These are phyloP conservation scores for Chytridium lagenaria DNA, from an alignment of 371 early-diverging fungal genomes.

Conservation along the genomic window DNA sequence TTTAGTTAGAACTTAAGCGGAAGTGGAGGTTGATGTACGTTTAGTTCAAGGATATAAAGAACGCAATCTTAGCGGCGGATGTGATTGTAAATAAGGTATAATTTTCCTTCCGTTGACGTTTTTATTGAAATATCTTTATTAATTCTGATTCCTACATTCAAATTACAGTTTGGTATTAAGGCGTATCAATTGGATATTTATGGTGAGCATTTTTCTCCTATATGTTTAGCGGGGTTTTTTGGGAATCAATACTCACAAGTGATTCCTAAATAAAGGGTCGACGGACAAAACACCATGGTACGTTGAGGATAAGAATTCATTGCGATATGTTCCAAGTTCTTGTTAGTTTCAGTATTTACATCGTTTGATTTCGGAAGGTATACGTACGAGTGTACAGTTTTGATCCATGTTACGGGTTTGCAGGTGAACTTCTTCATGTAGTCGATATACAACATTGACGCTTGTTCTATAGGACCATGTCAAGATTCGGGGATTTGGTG, in stretches of 20 bases:
- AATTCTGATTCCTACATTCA: no score
- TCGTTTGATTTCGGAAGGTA: no score
- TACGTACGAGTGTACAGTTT: conserved; percentile 15
- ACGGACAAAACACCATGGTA: conserved; percentile 21
- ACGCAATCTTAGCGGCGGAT: conserved; percentile 27
- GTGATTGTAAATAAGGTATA: conserved; percentile 30
- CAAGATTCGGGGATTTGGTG: conserved; percentile 14
- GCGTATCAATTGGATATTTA: conserved; percentile 27
- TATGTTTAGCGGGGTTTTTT: no score
- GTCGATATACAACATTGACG: not conserved
- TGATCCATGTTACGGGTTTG: conserved; percentile 10
- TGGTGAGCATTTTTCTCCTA: conserved; percentile 10
- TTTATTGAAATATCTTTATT: no score
- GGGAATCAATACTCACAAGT: not conserved
- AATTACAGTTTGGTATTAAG: conserved; percentile 27
- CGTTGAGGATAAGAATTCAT: no score
- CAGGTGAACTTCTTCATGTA: not conserved
- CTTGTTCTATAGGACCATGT: conserved; percentile 27
- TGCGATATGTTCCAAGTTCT: no score
- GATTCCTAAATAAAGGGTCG: not conserved
- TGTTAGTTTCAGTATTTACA: no score
- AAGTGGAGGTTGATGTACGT: no score
- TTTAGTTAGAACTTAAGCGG: no score
- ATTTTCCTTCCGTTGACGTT: no score
- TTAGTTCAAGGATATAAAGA: conserved; percentile 27